Evolutionary conservation across 1,284 basidiomycete species (phyloP).

Genomic region (Papiliotrema nemorosa): DNA sequence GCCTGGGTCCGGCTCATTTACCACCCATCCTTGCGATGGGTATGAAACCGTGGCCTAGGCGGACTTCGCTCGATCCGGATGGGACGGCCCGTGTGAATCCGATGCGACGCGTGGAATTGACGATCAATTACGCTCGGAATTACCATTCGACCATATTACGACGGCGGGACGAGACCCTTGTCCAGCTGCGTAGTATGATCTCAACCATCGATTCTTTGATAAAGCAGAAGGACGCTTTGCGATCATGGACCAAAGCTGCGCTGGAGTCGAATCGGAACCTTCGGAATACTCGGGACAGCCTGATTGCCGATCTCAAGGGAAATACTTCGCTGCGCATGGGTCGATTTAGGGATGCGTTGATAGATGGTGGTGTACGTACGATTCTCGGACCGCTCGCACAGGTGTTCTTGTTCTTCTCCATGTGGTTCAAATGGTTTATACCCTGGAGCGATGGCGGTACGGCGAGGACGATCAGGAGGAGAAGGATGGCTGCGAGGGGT

Average conservation of each 20-base stretch:
- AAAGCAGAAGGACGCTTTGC: constrained; percentile 26
- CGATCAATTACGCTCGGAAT: constrained; percentile 11
- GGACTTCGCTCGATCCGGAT: constrained; percentile 28
- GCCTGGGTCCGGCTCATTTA: constrained; percentile 4
- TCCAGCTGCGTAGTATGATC: constrained; percentile 21
- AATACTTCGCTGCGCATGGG: neutral
- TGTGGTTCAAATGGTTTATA: neutral
- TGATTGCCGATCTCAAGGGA: constrained; percentile 8
- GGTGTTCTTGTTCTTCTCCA: constrained; percentile 1
- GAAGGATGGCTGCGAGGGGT: neutral
- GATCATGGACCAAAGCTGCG: constrained; percentile 20
- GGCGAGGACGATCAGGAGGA: neutral
- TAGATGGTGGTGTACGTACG: neutral
- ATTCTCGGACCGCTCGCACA: constrained; percentile 4
- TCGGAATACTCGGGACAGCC: constrained; percentile 3
- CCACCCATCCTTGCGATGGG: constrained; percentile 12
- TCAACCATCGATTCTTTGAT: constrained; percentile 19
- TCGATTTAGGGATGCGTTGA: constrained; percentile 5
- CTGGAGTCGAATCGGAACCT: constrained; percentile 13
- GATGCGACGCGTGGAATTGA: constrained; percentile 21
- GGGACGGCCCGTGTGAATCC: constrained; percentile 26
- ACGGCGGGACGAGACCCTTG: constrained; percentile 1
- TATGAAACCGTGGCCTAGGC: constrained; percentile 24
- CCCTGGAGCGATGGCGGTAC: neutral
- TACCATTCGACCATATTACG: constrained; percentile 5